Percentiles rank a stretch among this genome's conserved stretches.
phyloP scores from a whole-genome alignment of 2,329 filamentous ascomycete species.

The Sporothrix brasiliensis region DNA sequence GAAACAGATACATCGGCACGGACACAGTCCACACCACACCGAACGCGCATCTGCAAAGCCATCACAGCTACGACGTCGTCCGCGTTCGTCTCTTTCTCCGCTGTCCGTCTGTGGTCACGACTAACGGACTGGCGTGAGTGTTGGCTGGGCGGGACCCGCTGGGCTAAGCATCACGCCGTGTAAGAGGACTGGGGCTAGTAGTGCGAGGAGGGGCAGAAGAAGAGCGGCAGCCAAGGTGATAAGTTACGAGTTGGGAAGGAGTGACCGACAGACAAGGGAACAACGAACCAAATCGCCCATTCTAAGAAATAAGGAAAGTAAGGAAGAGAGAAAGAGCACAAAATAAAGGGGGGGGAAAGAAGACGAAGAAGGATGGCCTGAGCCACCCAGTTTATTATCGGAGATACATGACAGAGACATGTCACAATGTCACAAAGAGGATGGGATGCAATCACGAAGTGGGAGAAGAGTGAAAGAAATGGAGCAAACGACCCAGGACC shows the following conservation, averaged over 20 bases:
- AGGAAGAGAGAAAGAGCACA: background rate
- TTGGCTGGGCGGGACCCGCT: background rate
- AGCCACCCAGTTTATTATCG: background rate
- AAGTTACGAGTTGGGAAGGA: slow-evolving; percentile 8
- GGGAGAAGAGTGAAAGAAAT: background rate
- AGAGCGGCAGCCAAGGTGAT: background rate
- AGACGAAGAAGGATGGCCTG: background rate
- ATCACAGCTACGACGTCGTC: background rate
- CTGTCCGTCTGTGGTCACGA: background rate
- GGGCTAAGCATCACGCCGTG: slow-evolving; percentile 20
- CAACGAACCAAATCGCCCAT: slow-evolving; percentile 1
- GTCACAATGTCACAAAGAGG: background rate
- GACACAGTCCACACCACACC: background rate
- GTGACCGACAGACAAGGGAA: background rate
- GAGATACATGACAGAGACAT: background rate
- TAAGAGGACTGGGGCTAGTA: slow-evolving; percentile 1
- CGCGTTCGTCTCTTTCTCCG: too few species aligned
- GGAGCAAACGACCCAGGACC: slow-evolving; percentile 11
- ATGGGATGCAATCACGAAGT: background rate
- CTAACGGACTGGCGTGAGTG: background rate
- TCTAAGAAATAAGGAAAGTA: background rate
- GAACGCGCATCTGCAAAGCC: background rate
- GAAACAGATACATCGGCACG: background rate
- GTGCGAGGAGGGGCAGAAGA: background rate
- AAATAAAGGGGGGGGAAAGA: too few species aligned